Percentiles rank a stretch among this genome's conserved stretches.
These are phyloP conservation scores for Xylaria sp. DNA, from an alignment of 2,329 filamentous ascomycete genomes.

Conservation along the genomic window DNA sequence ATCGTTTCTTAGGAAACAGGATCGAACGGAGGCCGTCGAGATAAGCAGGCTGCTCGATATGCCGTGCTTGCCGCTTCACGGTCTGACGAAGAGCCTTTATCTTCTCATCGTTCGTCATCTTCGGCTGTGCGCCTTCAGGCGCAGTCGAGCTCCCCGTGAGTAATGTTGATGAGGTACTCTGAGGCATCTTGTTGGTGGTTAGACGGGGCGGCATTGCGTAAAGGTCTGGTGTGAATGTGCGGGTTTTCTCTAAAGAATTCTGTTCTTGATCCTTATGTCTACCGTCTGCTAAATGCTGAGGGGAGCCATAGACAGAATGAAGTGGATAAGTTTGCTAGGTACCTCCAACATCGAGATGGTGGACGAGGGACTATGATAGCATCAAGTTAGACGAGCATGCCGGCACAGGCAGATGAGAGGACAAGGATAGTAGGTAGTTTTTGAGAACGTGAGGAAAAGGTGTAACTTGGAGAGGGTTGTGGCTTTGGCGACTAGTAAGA, in stretches of 20 bases:
- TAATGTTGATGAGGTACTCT: not conserved
- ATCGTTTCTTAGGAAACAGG: conserved; percentile 17
- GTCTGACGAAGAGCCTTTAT: not conserved
- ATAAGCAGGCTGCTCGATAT: conserved; percentile 21
- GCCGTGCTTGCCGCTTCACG: conserved; percentile 11
- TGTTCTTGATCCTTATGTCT: no score
- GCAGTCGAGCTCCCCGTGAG: not conserved
- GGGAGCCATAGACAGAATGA: not conserved
- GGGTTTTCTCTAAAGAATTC: not conserved
- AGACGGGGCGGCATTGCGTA: not conserved
- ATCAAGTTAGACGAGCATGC: not conserved
- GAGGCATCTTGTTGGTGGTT: not conserved
- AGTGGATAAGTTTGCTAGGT: not conserved
- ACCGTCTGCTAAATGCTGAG: not conserved
- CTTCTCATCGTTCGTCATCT: not conserved
- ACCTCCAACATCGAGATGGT: not conserved
- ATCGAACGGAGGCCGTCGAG: conserved; percentile 2
- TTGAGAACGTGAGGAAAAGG: no score
- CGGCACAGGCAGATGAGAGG: no score
- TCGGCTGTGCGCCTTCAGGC: not conserved
- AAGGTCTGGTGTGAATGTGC: not conserved
- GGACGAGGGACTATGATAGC: not conserved
- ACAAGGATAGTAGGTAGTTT: no score
- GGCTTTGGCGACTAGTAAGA: no score
- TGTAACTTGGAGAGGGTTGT: no score